These are phyloP conservation scores for Tuber brumale DNA, from an alignment of 495 filamentous ascomycete species.

Conservation along the genomic window DNA sequence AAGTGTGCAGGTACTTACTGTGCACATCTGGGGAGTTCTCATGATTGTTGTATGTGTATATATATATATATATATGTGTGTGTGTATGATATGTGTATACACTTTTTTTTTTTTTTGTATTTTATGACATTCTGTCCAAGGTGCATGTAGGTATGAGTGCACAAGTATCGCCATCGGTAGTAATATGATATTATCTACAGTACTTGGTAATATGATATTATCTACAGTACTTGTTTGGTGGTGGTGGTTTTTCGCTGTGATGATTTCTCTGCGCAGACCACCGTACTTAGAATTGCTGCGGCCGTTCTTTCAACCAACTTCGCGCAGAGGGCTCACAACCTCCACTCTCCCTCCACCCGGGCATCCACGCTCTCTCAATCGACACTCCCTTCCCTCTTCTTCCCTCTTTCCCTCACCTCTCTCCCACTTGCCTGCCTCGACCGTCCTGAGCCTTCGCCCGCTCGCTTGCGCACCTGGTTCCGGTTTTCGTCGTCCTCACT, in stretches of 20 bases:
- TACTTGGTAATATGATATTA: not conserved
- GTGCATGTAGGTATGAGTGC: not conserved
- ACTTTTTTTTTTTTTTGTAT: not conserved
- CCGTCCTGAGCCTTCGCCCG: conserved; percentile 18
- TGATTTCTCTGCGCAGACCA: not conserved
- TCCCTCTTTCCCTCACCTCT: conserved; percentile 20
- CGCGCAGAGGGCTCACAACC: conserved; percentile 26
- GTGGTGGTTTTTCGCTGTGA: conserved; percentile 9
- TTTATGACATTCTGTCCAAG: not conserved
- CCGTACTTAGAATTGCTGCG: conserved; percentile 12
- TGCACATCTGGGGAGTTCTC: not conserved
- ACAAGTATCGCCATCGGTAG: not conserved
- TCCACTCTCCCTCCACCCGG: conserved; percentile 32
- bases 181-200: not conserved
- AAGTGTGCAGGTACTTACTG: not conserved
- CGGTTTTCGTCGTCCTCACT: conserved; percentile 11
- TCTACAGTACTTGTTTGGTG: conserved; percentile 5
- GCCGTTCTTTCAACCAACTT: conserved; percentile 25
- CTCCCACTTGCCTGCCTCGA: conserved; percentile 7
- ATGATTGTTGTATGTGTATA: not conserved
- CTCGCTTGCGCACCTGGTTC: conserved; percentile 15
- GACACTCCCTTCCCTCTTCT: conserved; percentile 17
- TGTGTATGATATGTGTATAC: not conserved
- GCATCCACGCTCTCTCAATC: conserved; percentile 13
- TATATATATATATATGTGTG: not conserved